Percentiles rank a stretch among this genome's conserved stretches.
Evolutionary conservation across 2,329 filamentous ascomycete species (phyloP).

Genomic region (Scedosporium boydii): DNA sequence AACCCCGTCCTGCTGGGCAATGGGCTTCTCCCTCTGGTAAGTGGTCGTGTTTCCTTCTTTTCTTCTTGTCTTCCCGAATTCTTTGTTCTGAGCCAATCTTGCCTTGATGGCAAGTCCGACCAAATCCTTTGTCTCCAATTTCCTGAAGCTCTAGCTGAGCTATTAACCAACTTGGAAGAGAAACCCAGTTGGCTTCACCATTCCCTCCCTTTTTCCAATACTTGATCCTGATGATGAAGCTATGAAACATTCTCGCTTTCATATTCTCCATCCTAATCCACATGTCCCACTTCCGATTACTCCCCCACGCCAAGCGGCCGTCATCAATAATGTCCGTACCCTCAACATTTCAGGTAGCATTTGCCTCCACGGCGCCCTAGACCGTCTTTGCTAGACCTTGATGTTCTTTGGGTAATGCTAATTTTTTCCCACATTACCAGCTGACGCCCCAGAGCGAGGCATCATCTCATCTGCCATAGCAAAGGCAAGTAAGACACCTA

Average conservation of each 20-base stretch:
- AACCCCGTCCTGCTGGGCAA: slow-evolving; percentile 31
- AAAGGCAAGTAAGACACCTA: slow-evolving; percentile 64
- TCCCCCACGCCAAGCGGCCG: too few species aligned
- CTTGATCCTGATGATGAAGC: not conserved
- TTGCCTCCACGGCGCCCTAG: slow-evolving; percentile 6
- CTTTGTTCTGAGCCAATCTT: not conserved
- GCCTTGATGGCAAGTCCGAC: too few species aligned
- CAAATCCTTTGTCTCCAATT: too few species aligned
- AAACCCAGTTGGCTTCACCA: too few species aligned
- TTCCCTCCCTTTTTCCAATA: not conserved
- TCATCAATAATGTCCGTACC: not conserved
- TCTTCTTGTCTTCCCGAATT: not conserved
- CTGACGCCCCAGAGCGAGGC: slow-evolving; percentile 45
- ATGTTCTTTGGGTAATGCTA: slow-evolving; percentile 1
- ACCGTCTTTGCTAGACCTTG: not conserved
- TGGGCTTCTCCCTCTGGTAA: slow-evolving; percentile 37
- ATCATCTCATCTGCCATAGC: slow-evolving; percentile 92
- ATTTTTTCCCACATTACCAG: not conserved
- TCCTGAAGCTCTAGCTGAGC: too few species aligned
- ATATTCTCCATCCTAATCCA: too few species aligned
- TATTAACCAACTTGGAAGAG: too few species aligned
- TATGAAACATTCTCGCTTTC: too few species aligned
- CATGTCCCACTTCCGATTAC: too few species aligned
- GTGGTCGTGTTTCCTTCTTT: slow-evolving; percentile 14
- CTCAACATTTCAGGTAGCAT: not conserved